These are phyloP conservation scores for Silybum marianum DNA, from an alignment of 129 eudicot species.

Conservation along the genomic window DNA sequence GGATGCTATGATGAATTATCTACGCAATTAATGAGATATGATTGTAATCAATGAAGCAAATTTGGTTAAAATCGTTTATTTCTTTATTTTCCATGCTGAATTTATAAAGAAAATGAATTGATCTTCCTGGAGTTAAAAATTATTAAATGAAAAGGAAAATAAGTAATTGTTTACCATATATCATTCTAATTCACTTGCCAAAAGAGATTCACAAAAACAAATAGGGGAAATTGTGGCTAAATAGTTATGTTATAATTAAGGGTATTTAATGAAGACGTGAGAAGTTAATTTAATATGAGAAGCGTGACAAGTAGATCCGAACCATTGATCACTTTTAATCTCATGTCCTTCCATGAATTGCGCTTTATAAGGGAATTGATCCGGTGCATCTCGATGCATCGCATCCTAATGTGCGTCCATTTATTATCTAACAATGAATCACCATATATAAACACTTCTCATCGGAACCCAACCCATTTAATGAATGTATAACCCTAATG, in stretches of 20 bases:
- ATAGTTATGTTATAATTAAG: neutral
- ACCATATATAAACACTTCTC: no score
- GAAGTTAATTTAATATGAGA: no score
- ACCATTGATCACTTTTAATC: no score
- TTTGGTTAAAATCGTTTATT: conserved; percentile 30
- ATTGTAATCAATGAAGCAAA: conserved; percentile 20
- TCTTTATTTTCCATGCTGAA: conserved; percentile 10
- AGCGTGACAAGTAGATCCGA: no score
- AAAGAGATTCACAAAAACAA: neutral
- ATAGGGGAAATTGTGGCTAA: neutral
- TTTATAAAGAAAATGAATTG: conserved; percentile 14
- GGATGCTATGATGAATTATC: neutral
- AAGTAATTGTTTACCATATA: neutral
- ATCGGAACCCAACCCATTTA: no score
- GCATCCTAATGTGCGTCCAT: no score
- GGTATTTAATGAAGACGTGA: no score
- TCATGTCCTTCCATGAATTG: no score
- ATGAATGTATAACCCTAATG: no score
- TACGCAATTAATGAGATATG: conserved; percentile 23
- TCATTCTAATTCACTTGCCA: neutral
- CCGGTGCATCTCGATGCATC: no score
- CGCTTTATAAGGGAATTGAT: no score
- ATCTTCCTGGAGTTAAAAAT: neutral
- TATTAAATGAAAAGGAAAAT: neutral
- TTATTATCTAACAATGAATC: no score